These are phyloP conservation scores for Volutella citrinella DNA, from an alignment of 2,329 filamentous ascomycete genomes.

Conservation along the genomic window DNA sequence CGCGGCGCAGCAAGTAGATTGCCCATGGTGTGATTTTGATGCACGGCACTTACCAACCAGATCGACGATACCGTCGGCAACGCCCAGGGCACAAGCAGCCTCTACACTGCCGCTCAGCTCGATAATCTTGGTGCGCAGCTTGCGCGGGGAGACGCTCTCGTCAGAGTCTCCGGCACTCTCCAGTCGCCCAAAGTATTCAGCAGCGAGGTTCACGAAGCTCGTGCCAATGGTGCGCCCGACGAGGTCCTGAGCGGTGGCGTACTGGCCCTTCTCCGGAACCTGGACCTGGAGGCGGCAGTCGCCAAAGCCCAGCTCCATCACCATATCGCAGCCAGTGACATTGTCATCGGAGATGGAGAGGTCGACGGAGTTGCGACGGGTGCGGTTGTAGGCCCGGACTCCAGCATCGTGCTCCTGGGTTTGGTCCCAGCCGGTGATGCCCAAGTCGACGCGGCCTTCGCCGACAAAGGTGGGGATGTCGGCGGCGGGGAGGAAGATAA, in stretches of 20 bases:
- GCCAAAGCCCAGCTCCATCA: slow-evolving; percentile 89
- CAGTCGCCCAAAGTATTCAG: slow-evolving; percentile 78
- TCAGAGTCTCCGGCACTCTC: slow-evolving; percentile 55
- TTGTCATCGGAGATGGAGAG: slow-evolving; percentile 33
- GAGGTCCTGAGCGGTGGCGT: slow-evolving; percentile 69
- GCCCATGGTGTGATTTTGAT: background rate
- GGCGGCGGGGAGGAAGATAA: slow-evolving; percentile 93
- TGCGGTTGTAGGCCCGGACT: slow-evolving; percentile 47
- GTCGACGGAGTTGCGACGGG: slow-evolving; percentile 42
- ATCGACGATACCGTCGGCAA: slow-evolving; percentile 96
- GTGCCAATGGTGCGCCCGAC: slow-evolving; percentile 93
- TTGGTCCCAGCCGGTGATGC: slow-evolving; percentile 92
- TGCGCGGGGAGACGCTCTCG: slow-evolving; percentile 35
- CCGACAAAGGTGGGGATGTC: slow-evolving; percentile 98
- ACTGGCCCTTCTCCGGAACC: slow-evolving; percentile 79
- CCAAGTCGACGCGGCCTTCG: slow-evolving; percentile 87
- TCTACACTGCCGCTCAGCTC: slow-evolving; percentile 96
- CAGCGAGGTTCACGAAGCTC: slow-evolving; percentile 84
- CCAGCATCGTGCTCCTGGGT: slow-evolving; percentile 83
- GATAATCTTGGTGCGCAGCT: slow-evolving; percentile 82
- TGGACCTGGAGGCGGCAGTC: slow-evolving; percentile 94
- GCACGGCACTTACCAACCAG: slow-evolving; percentile 71
- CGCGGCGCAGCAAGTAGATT: background rate
- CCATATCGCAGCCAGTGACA: slow-evolving; percentile 69
- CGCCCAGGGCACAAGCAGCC: slow-evolving; percentile 90